Evolutionary conservation across 179 eudicot species (phyloP).

Genomic region (Vitellaria paradoxa): DNA sequence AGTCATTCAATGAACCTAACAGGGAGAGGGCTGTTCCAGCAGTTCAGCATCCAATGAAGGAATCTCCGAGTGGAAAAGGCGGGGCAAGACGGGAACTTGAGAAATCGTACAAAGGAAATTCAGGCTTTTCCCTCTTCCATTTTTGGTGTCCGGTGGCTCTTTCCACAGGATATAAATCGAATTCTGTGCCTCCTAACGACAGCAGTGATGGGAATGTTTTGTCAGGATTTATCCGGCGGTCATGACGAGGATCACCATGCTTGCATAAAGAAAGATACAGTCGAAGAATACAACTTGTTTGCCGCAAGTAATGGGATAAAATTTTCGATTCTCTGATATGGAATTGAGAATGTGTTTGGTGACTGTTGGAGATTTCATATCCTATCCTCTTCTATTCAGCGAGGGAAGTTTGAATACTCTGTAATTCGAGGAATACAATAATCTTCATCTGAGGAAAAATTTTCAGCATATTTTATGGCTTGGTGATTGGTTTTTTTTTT

Average conservation of each 20-base stretch:
- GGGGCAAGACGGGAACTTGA: slow-evolving; percentile 29
- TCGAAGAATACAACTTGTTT: slow-evolving; percentile 91
- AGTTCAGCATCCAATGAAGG: slow-evolving; percentile 26
- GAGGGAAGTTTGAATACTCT: too few relatives aligned
- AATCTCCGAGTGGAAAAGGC: slow-evolving; percentile 20
- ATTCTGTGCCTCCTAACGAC: slow-evolving; percentile 42
- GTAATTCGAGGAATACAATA: too few relatives aligned
- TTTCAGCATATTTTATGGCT: too few relatives aligned
- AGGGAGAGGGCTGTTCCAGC: slow-evolving; percentile 26
- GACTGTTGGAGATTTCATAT: too few relatives aligned
- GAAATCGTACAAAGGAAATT: slow-evolving; percentile 27
- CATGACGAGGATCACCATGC: slow-evolving; percentile 37
- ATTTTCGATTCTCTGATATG: slow-evolving; percentile 51
- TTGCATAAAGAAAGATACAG: slow-evolving; percentile 49
- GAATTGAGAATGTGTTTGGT: too few relatives aligned
- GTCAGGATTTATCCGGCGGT: slow-evolving; percentile 16
- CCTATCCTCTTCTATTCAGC: too few relatives aligned
- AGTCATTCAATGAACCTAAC: slow-evolving; percentile 25
- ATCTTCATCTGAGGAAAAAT: too few relatives aligned
- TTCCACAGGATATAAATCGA: slow-evolving; percentile 39
- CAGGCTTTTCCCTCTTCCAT: slow-evolving; percentile 82
- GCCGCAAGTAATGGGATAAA: slow-evolving; percentile 69
- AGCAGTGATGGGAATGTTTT: slow-evolving; percentile 28
- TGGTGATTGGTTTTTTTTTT: too few relatives aligned
- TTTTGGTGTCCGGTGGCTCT: slow-evolving; percentile 77